Evolutionary conservation across 2,329 filamentous ascomycete species (phyloP), one percentile per base, ranked within the genome.

Genomic region (Dactylellina leptospora): DNA sequence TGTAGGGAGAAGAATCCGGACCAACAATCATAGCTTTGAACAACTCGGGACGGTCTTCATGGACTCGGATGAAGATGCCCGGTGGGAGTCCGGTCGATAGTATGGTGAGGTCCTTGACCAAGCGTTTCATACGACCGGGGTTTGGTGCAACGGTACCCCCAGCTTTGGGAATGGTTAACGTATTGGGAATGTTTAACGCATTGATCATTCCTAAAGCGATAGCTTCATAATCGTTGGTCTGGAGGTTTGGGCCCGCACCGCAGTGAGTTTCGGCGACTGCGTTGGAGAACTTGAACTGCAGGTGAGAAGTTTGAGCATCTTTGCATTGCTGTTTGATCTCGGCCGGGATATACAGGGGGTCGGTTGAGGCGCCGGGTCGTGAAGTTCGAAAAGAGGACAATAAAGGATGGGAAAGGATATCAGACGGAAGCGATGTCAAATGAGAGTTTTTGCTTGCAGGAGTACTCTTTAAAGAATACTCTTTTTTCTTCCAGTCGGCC

Each of bases 11-110:
- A 11, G 78, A 82, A 3, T 75, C 74, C 0, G 84, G 83, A 0
- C 84, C 84, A 18, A 83, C 78, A 50, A 86, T 84, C 22, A 84
- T 62, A 18, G 81, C 76, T 75, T 84, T 85, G 77, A 85, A 81
- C n/a, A 83, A 72, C 73, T 85, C 84, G 0, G 82, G 79, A 0
- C 83, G 79, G 6, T 80, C 80, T 9, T 79, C 76, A 11, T 80
- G 81, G 61, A 84, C 80, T 6, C 81, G 80, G 18, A 86, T 80
- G 63, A 81, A 85, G 20, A 86, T 84, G 2, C 84, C 84, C 6
- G 82, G 80, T 0, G 84, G 84, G 0, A 86, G 79, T 2, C 81
- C 80, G 0, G 82, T 81, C 16, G 79, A 78, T 38, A 86, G 77
- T 0, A 78, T 80, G 0, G 81, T 80, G 6, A 85, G 75, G 61